A percentile compares a stretch with the other conserved stretches of the same genome.
These are phyloP conservation scores for Fusarium foetens DNA, from an alignment of 2,329 filamentous ascomycete species.

Conservation along the genomic window DNA sequence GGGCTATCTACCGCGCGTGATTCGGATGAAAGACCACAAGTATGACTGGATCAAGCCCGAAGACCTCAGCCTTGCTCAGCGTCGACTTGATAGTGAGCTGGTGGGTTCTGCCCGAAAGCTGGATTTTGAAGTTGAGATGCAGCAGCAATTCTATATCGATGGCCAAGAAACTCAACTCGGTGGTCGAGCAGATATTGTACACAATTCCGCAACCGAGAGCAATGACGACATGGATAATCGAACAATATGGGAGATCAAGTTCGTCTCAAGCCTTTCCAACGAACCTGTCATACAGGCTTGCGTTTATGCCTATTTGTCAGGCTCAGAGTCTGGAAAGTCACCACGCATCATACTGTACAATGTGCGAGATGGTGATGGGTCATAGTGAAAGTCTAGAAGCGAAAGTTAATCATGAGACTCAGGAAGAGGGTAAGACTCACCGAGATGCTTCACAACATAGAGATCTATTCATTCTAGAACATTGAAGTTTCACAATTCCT, in stretches of 20 bases:
- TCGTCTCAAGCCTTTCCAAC: conserved; percentile 40
- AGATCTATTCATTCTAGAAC: background rate
- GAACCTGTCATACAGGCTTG: conserved; percentile 44
- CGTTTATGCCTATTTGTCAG: conserved; percentile 42
- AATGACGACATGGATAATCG: background rate
- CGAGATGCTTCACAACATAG: background rate
- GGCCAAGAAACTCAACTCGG: background rate
- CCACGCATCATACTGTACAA: conserved; percentile 44
- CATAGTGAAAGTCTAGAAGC: background rate
- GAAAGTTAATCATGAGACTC: background rate
- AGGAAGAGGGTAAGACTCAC: background rate
- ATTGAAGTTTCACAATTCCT: background rate
- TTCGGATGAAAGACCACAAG: conserved; percentile 43
- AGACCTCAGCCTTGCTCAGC: conserved; percentile 32
- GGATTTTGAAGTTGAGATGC: conserved; percentile 13
- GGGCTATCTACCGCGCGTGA: conserved; percentile 39
- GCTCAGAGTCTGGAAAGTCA: background rate
- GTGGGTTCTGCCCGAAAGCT: background rate
- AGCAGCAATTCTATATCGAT: background rate
- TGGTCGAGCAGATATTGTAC: conserved; percentile 28
- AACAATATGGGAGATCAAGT: conserved; percentile 47
- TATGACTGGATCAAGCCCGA: conserved; percentile 43
- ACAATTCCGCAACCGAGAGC: background rate
- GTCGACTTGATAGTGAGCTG: conserved; percentile 35
- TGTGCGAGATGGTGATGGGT: conserved; percentile 30